Evolutionary conservation across 805 yeast species (phyloP).

Genomic region (Kodamaea lidongshanica): DNA sequence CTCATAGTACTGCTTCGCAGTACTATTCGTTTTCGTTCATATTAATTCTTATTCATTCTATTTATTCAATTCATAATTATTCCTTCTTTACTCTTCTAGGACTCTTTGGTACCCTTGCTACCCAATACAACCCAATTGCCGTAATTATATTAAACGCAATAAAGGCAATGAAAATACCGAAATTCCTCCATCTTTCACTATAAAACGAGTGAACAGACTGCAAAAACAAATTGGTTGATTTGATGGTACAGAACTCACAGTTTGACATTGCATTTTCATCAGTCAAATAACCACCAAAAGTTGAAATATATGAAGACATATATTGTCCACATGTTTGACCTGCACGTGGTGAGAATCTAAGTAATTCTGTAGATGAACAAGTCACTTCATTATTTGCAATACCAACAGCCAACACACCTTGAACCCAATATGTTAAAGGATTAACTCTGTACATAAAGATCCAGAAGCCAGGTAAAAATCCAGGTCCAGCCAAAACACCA

Average conservation of each 20-base stretch:
- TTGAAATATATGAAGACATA: slow-evolving; percentile 24
- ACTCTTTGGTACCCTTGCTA: slow-evolving; percentile 35
- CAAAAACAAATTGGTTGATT: slow-evolving; percentile 54
- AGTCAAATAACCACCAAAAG: slow-evolving; percentile 44
- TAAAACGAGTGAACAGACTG: slow-evolving; percentile 35
- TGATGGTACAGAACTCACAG: slow-evolving; percentile 57
- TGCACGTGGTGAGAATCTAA: slow-evolving; percentile 15
- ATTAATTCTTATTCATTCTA: too few relatives aligned
- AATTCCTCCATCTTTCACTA: slow-evolving; percentile 21
- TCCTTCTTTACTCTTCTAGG: slow-evolving; percentile 16
- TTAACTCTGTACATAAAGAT: slow-evolving; percentile 66
- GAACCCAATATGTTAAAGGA: slow-evolving; percentile 60
- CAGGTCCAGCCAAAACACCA: slow-evolving; percentile 30
- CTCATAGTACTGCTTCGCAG: too few relatives aligned
- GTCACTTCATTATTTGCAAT: slow-evolving; percentile 32
- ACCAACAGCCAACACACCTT: slow-evolving; percentile 40
- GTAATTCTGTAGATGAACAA: slow-evolving; percentile 22
- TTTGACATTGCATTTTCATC: slow-evolving; percentile 37
- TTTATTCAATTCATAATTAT: not conserved
- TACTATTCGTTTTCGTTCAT: too few relatives aligned
- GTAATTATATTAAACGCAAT: slow-evolving; percentile 20
- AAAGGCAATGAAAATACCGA: slow-evolving; percentile 22
- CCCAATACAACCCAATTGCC: slow-evolving; percentile 31
- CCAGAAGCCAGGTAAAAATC: slow-evolving; percentile 42
- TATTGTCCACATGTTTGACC: slow-evolving; percentile 21